A percentile compares a stretch with the other conserved stretches of the same genome.
These are phyloP conservation scores for Nakazawaea pomicola DNA, from an alignment of 805 yeast species.

Conservation along the genomic window DNA sequence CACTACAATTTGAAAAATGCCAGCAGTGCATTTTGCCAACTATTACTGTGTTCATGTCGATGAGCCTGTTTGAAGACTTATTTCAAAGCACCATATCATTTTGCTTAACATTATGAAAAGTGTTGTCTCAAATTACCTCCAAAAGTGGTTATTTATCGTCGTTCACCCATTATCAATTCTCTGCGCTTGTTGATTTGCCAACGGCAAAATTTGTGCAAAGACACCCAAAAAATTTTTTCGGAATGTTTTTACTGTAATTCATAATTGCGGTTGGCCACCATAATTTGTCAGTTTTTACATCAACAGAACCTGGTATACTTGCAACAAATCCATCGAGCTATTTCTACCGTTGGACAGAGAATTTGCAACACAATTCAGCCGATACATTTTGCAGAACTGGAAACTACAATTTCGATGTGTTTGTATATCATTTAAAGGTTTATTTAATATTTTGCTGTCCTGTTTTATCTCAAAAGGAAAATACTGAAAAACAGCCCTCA, in stretches of 20 bases:
- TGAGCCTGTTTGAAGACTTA: too few species aligned
- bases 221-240: constrained; percentile 1
- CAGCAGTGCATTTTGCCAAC: too few species aligned
- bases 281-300: constrained; percentile 2
- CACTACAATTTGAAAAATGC: too few species aligned
- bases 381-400: constrained; percentile 7
- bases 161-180: not conserved
- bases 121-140: too few species aligned
- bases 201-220: too few species aligned
- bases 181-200: too few species aligned
- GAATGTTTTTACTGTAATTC: constrained; percentile 2
- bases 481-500: constrained; percentile 5
- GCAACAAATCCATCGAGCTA: constrained; percentile 7
- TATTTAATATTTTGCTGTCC: constrained; percentile 10
- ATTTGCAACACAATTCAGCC: not conserved
- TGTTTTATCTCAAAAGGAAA: not conserved
- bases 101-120: too few species aligned
- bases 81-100: too few species aligned
- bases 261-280: constrained; percentile 7
- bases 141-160: too few species aligned
- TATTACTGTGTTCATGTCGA: too few species aligned
- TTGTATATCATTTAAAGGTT: constrained; percentile 2
- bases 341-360: constrained; percentile 7
- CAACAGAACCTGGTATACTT: not conserved
- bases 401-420: constrained; percentile 1